phyloP scores from a whole-genome alignment of 352 stramenopile species.

The Pythium aquatile region DNA sequence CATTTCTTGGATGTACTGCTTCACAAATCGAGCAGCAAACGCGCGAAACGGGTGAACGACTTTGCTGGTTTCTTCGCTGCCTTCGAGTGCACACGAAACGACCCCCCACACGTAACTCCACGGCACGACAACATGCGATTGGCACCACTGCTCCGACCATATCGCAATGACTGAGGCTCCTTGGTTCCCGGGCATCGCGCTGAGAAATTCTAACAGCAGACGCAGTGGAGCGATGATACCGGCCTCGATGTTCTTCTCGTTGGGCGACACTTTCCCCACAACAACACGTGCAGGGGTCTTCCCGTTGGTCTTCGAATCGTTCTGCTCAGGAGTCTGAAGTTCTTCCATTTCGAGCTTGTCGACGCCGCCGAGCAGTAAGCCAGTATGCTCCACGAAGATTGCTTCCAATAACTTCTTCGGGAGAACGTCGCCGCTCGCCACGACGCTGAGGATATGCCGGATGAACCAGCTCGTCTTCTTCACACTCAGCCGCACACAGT shows the following conservation, averaged over 20 bases:
- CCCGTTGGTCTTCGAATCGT: background rate
- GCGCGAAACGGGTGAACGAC: constrained; percentile 9
- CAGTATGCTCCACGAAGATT: constrained; percentile 44
- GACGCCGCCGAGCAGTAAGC: constrained; percentile 49
- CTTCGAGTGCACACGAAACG: constrained; percentile 6
- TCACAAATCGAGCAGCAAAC: constrained; percentile 13
- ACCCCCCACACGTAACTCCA: constrained; percentile 52
- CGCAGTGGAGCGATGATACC: constrained; percentile 28
- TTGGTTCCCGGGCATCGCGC: constrained; percentile 2
- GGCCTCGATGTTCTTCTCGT: constrained; percentile 26
- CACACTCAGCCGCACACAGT: constrained; percentile 39
- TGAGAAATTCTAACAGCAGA: constrained; percentile 21
- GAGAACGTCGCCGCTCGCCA: constrained; percentile 22
- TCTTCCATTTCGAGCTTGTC: constrained; percentile 29
- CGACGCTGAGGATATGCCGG: constrained; percentile 57
- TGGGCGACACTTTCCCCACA: constrained; percentile 20
- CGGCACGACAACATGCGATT: constrained; percentile 23
- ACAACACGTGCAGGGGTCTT: background rate
- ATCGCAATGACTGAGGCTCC: constrained; percentile 36
- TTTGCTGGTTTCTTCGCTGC: background rate
- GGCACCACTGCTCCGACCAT: constrained; percentile 48
- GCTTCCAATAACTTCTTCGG: constrained; percentile 3
- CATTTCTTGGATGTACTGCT: constrained; percentile 7
- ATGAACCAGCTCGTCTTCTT: constrained; percentile 80
- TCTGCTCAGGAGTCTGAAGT: background rate